A percentile compares a stretch with the other conserved stretches of the same genome.
Evolutionary conservation across 1,284 basidiomycete species (phyloP).

Genomic region (Sphagnurus paluster): DNA sequence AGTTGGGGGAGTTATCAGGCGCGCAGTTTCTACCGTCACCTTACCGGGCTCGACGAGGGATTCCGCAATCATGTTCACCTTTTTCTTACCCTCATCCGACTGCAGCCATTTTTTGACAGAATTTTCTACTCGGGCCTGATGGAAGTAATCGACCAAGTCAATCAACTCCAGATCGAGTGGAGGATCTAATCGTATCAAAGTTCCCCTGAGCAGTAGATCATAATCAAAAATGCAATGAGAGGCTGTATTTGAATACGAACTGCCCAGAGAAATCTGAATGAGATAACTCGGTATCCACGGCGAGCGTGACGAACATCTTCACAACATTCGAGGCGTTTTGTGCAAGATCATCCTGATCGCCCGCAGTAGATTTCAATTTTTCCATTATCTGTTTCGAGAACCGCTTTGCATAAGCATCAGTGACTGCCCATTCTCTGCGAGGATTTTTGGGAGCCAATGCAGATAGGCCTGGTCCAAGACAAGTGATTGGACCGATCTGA

Average conservation of each 20-base stretch:
- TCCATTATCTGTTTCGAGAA: slow-evolving; percentile 15
- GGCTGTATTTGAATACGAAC: slow-evolving; percentile 1
- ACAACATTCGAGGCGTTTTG: slow-evolving; percentile 14
- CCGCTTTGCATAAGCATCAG: slow-evolving; percentile 13
- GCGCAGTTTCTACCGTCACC: slow-evolving; percentile 11
- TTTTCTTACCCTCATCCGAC: slow-evolving; percentile 10
- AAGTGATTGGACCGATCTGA: slow-evolving; percentile 14
- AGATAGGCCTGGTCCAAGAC: slow-evolving; percentile 21
- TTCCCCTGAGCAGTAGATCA: slow-evolving; percentile 4
- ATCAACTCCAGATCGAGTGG: slow-evolving; percentile 17
- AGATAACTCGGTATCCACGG: slow-evolving; percentile 18
- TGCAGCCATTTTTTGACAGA: slow-evolving; percentile 15
- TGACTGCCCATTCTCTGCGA: slow-evolving; percentile 18
- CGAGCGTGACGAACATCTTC: slow-evolving; percentile 18
- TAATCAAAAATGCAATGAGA: background rate
- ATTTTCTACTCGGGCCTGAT: slow-evolving; percentile 9
- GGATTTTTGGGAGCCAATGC: slow-evolving; percentile 12
- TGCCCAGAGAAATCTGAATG: slow-evolving; percentile 9
- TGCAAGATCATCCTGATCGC: background rate
- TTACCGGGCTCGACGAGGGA: slow-evolving; percentile 13
- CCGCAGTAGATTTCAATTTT: slow-evolving; percentile 4
- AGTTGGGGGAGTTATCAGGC: slow-evolving; percentile 16
- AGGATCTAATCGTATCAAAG: slow-evolving; percentile 21
- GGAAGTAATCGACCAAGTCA: slow-evolving; percentile 20
- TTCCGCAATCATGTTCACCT: slow-evolving; percentile 5